These are phyloP conservation scores for Globisporangium camurandrum DNA, from an alignment of 352 stramenopile genomes.

Conservation along the genomic window DNA sequence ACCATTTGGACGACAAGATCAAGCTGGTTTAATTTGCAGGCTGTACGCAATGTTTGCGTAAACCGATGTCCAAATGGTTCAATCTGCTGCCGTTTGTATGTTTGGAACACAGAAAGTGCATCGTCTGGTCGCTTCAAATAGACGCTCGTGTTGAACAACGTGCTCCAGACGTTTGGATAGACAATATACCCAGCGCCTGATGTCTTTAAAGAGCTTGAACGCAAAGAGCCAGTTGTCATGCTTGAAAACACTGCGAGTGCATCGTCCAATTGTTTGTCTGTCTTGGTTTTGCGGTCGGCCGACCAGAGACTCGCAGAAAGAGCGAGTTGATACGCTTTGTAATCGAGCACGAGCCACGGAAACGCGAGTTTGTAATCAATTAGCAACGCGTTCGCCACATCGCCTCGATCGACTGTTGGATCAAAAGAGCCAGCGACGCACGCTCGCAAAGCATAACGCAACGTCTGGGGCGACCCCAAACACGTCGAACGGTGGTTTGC, in stretches of 20 bases:
- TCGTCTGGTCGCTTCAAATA: slow-evolving; percentile 17
- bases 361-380: slow-evolving; percentile 4
- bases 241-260: no score
- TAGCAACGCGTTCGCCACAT: slow-evolving; percentile 4
- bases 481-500: background rate
- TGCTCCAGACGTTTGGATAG: slow-evolving; percentile 25
- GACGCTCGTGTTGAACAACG: slow-evolving; percentile 30
- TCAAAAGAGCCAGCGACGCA: no score
- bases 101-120: slow-evolving; percentile 18
- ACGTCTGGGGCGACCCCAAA: slow-evolving; percentile 6
- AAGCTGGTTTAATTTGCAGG: slow-evolving; percentile 17
- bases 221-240: no score
- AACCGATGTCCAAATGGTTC: slow-evolving; percentile 24
- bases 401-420: slow-evolving; percentile 1
- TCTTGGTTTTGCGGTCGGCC: no score
- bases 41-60: slow-evolving; percentile 22
- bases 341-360: slow-evolving; percentile 10
- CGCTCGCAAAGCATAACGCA: slow-evolving; percentile 8
- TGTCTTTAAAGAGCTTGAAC: slow-evolving; percentile 17
- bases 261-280: no score
- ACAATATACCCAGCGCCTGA: slow-evolving; percentile 27
- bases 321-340: slow-evolving; percentile 9
- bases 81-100: slow-evolving; percentile 21
- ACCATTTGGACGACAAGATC: slow-evolving; percentile 25
- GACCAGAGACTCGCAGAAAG: slow-evolving; percentile 8